A percentile compares a stretch with the other conserved stretches of the same genome.
phyloP scores from a whole-genome alignment of 208 protist genomes.

The Endotrypanum monterogeii region DNA sequence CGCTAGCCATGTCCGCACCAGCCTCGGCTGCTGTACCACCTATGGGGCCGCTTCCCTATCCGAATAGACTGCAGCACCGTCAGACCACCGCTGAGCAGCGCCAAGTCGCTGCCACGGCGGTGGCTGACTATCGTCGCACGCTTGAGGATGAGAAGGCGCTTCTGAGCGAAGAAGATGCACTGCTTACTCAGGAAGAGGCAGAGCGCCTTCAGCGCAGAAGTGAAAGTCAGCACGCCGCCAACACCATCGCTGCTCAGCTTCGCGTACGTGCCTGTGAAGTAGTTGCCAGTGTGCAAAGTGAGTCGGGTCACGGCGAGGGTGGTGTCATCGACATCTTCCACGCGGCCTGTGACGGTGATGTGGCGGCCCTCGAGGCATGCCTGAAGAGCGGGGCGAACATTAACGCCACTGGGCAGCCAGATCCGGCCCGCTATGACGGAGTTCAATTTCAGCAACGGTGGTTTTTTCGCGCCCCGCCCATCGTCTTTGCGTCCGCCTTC shows the following conservation, averaged over 20 bases:
- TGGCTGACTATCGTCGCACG: conserved; percentile 9
- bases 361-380: conserved; percentile 38
- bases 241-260: conserved; percentile 21
- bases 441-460: conserved; percentile 75
- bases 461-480: conserved; percentile 68
- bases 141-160: conserved; percentile 11
- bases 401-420: conserved; percentile 72
- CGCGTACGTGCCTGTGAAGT: conserved; percentile 25
- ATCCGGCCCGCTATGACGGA: conserved; percentile 56
- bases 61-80: conserved; percentile 53
- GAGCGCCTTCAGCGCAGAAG: conserved; percentile 15
- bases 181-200: conserved; percentile 27
- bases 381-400: conserved; percentile 32
- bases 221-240: conserved; percentile 11
- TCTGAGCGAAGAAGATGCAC: conserved; percentile 11
- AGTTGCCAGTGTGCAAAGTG: conserved; percentile 8
- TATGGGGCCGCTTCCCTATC: conserved; percentile 37
- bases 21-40: background rate
- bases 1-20: conserved; percentile 17
- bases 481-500: conserved; percentile 78
- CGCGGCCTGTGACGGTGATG: conserved; percentile 81
- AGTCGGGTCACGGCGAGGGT: background rate
- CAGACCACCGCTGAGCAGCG: conserved; percentile 31
- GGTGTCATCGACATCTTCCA: conserved; percentile 59
- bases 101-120: conserved; percentile 20